Conservation (phyloP, 2,329 filamentous ascomycete species). For the Mariannaea sp. region DNA sequence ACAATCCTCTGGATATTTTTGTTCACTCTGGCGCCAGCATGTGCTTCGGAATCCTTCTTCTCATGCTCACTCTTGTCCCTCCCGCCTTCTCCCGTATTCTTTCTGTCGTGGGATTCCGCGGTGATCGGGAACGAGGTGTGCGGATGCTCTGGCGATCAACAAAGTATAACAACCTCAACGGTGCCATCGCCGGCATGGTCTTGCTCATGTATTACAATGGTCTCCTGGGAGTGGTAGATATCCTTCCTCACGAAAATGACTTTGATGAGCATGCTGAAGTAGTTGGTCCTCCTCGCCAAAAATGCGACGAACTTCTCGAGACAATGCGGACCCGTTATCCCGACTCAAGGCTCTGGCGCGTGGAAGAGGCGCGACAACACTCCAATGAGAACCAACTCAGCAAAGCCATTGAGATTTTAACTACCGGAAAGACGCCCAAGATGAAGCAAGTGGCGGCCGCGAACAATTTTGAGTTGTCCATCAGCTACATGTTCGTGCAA, state of each 20-base stretch:
- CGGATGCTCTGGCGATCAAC: slow-evolving; percentile 90
- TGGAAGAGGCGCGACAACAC: slow-evolving; percentile 83
- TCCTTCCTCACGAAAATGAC: slow-evolving; percentile 67
- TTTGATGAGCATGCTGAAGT: slow-evolving; percentile 60
- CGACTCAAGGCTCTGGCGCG: slow-evolving; percentile 79
- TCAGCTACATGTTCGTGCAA: slow-evolving; percentile 80
- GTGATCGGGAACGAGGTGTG: slow-evolving; percentile 82
- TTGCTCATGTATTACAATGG: slow-evolving; percentile 88
- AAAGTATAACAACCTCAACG: slow-evolving; percentile 85
- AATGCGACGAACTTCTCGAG: slow-evolving; percentile 68
- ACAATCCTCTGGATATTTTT: slow-evolving; percentile 81
- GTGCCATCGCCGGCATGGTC: slow-evolving; percentile 83
- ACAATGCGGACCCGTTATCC: slow-evolving; percentile 81
- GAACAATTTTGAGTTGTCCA: slow-evolving; percentile 80
- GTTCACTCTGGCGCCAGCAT: slow-evolving; percentile 88
- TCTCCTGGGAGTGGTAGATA: slow-evolving; percentile 84
- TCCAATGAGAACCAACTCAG: slow-evolving; percentile 69
- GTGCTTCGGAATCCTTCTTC: slow-evolving; percentile 83
- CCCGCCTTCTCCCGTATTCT: slow-evolving; percentile 87
- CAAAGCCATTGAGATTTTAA: slow-evolving; percentile 69
- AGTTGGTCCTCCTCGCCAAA: slow-evolving; percentile 72
- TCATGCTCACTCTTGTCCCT: slow-evolving; percentile 91
- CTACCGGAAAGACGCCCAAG: slow-evolving; percentile 63
- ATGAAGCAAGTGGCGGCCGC: slow-evolving; percentile 90
- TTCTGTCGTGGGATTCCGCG: slow-evolving; percentile 87